Evolutionary conservation across 2,329 filamentous ascomycete genomes (phyloP).

Genomic region (Talaromyces rugulosus): DNA sequence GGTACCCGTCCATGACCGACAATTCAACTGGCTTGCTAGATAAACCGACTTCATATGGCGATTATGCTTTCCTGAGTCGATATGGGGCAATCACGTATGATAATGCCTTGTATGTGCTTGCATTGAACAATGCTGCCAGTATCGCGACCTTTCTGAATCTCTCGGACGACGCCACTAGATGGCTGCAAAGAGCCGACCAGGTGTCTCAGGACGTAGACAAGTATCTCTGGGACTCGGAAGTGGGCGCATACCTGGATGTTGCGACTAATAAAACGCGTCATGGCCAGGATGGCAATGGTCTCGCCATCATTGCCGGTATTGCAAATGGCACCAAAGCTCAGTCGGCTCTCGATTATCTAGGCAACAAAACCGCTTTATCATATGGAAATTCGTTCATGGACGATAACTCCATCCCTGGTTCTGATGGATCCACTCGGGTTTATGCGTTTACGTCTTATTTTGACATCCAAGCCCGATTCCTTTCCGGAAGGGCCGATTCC

Average conservation of each 20-base stretch:
- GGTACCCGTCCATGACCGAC: slow-evolving; percentile 44
- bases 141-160: slow-evolving; percentile 1
- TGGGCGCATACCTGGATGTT: slow-evolving; percentile 14
- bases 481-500: slow-evolving; percentile 26
- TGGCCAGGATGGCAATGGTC: slow-evolving; percentile 16
- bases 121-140: slow-evolving; percentile 13
- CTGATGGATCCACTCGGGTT: slow-evolving; percentile 42
- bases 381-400: slow-evolving; percentile 55
- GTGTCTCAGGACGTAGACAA: slow-evolving; percentile 8
- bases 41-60: slow-evolving; percentile 45
- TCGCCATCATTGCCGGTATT: slow-evolving; percentile 25
- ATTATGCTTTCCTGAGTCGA: slow-evolving; percentile 50
- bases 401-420: slow-evolving; percentile 31
- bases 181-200: slow-evolving; percentile 8
- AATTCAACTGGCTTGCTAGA: slow-evolving; percentile 37
- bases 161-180: slow-evolving; percentile 5
- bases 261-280: slow-evolving; percentile 11
- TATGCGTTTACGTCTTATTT: slow-evolving; percentile 54
- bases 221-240: slow-evolving; percentile 13
- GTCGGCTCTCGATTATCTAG: slow-evolving; percentile 36
- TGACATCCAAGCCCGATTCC: slow-evolving; percentile 49
- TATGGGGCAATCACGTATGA: slow-evolving; percentile 50
- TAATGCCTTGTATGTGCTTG: slow-evolving; percentile 25
- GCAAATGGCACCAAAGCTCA: slow-evolving; percentile 18
- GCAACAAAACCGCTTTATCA: slow-evolving; percentile 27